Evolutionary conservation across 2,329 filamentous ascomycete genomes (phyloP).

Genomic region (Plenodomus biglobosus): DNA sequence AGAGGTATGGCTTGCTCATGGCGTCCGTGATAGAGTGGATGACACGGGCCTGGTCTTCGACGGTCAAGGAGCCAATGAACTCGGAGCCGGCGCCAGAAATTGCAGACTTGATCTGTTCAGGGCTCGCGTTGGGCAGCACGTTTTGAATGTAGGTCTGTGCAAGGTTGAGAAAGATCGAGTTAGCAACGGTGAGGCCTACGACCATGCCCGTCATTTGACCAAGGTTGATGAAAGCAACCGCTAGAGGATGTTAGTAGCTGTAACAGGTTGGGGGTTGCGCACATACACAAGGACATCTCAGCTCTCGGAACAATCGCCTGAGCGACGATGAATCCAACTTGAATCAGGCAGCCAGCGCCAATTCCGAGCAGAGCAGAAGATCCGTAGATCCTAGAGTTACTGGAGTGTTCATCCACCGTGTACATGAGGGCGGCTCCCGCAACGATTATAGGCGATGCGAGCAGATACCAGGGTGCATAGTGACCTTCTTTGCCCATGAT

Average conservation of each 20-base stretch:
- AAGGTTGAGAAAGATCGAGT: conserved; percentile 14
- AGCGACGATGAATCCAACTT: conserved; percentile 14
- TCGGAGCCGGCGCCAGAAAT: conserved; percentile 1
- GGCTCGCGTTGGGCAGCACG: conserved; percentile 1
- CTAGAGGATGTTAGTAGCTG: background rate
- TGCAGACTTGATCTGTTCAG: background rate
- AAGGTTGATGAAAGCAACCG: conserved; percentile 17
- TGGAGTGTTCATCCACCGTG: conserved; percentile 8
- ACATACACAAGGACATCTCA: conserved; percentile 3
- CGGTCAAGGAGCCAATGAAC: conserved; percentile 1
- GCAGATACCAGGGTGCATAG: conserved; percentile 19
- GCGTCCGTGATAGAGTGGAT: conserved; percentile 3
- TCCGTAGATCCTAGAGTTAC: conserved; percentile 22
- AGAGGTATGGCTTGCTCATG: conserved; percentile 6
- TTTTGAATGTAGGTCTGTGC: background rate
- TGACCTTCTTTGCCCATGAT: conserved; percentile 17
- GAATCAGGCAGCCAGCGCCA: conserved; percentile 19
- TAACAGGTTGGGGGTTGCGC: too few species aligned
- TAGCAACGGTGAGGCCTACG: conserved; percentile 12
- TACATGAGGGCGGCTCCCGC: conserved; percentile 20
- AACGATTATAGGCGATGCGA: conserved; percentile 9
- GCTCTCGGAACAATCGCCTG: conserved; percentile 9
- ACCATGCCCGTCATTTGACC: conserved; percentile 16
- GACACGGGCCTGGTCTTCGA: conserved; percentile 1
- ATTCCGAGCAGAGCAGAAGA: conserved; percentile 21